Conservation (phyloP, 2,329 filamentous ascomycete genomes). For the Hymenoscyphus fructigenus region DNA sequence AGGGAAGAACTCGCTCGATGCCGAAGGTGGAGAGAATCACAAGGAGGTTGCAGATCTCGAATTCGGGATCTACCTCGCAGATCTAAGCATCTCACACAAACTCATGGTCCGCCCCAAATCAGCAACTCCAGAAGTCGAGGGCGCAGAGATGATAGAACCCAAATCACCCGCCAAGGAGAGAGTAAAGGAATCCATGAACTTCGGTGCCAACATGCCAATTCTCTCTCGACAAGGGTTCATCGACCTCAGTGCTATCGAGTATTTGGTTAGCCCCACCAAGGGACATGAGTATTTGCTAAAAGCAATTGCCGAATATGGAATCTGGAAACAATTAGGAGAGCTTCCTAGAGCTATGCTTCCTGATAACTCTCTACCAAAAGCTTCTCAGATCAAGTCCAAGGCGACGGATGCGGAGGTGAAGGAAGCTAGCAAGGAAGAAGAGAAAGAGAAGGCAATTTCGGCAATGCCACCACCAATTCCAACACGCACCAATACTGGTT, state of each 20-base stretch:
- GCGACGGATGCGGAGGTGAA: background rate
- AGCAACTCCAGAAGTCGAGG: background rate
- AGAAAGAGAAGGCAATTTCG: background rate
- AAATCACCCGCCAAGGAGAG: conserved; percentile 16
- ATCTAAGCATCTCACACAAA: conserved; percentile 24
- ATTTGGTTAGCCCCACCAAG: conserved; percentile 22
- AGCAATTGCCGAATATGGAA: conserved; percentile 20
- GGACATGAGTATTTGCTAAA: conserved; percentile 20
- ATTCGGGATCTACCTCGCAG: conserved; percentile 25
- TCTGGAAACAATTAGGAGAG: conserved; percentile 27
- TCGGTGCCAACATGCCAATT: conserved; percentile 40
- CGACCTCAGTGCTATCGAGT: conserved; percentile 39
- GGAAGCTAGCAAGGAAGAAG: background rate
- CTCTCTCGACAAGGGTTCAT: conserved; percentile 63
- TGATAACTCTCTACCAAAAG: conserved; percentile 11
- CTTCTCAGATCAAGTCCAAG: conserved; percentile 3
- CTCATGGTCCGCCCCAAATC: conserved; percentile 17
- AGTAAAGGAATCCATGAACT: conserved; percentile 21
- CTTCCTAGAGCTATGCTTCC: conserved; percentile 26
- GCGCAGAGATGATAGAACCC: background rate
- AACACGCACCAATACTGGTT: background rate
- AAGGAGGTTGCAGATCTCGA: conserved; percentile 30
- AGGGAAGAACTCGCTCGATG: conserved; percentile 27
- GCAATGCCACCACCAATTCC: background rate
- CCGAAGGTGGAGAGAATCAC: conserved; percentile 16